These are phyloP conservation scores for Lachancea sp. DNA, from an alignment of 805 yeast species.

Conservation along the genomic window DNA sequence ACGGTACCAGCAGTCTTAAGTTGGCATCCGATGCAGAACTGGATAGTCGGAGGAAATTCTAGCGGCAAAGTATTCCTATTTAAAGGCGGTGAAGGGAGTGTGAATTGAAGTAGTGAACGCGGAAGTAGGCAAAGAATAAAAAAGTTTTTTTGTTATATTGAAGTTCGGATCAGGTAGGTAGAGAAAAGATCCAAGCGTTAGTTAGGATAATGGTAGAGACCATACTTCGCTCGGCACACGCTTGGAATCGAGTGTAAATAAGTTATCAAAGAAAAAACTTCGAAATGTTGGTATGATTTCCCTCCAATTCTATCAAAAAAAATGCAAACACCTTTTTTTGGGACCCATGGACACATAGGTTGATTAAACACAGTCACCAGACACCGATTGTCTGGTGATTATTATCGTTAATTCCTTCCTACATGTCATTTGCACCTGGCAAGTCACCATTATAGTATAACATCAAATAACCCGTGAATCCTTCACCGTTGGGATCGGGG, in stretches of 20 bases:
- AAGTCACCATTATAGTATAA: conserved; percentile 27
- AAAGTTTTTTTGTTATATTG: conserved; percentile 3
- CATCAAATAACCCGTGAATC: conserved; percentile 31
- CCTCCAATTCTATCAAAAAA: conserved; percentile 12
- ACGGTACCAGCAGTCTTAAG: conserved; percentile 89
- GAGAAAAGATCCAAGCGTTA: neutral
- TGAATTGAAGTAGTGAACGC: too few species aligned
- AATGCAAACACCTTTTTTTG: conserved; percentile 10
- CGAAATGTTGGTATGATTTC: conserved; percentile 7
- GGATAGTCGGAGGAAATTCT: conserved; percentile 92
- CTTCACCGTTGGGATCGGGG: conserved; percentile 27
- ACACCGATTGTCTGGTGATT: neutral
- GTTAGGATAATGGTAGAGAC: neutral
- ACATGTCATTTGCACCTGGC: conserved; percentile 11
- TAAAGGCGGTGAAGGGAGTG: conserved; percentile 20
- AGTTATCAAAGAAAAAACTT: conserved; percentile 10
- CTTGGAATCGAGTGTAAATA: neutral
- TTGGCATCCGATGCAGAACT: conserved; percentile 79
- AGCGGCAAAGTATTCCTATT: conserved; percentile 79
- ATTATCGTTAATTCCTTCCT: neutral
- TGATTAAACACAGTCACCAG: neutral
- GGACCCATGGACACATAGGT: neutral
- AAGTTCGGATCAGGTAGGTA: conserved; percentile 6
- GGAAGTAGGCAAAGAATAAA: too few species aligned
- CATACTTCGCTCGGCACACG: neutral